Base-by-base conservation (phyloP, 2,329 filamentous ascomycete genomes). In the Calonectria pauciramosa region DNA sequence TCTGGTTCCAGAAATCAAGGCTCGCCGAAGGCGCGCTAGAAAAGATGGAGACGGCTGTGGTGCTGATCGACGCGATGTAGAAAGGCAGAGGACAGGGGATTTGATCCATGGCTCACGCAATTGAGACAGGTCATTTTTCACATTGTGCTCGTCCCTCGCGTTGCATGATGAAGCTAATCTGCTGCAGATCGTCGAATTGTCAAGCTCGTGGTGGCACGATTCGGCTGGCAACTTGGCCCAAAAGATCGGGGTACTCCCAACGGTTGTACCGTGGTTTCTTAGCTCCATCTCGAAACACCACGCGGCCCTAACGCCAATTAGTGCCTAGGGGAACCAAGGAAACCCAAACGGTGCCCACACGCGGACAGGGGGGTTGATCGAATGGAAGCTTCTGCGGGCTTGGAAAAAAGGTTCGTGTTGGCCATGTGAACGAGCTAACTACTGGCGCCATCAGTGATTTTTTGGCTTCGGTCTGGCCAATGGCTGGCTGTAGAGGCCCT, bases 321-420 rank as follows among this genome's bases (percentile, higher is more conserved):
- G 68, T 56, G 72, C 65, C 52, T 64, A 60, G 54, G 63, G 36
- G 38, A 68, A 34, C 36, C 68, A 80, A 72, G 63, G 69, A 74
- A 76, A 75, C 60, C 74, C 70, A 76, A 69, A 68, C 67, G 71
- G 74, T 79, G 68, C 67, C 77, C 74, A 77, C 71, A 66, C 68
- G 32, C 52, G 34, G 63, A 60, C 68, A 74, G 76, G 76, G 72
- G 63, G 38, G 34, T 68, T 70, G 67, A 68, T 69, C 51, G 51
- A 72, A 74, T 77, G 67, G 71, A 77, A 78, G 71, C 72, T 76
- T 74, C 71, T 51, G 68, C 41, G 64, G 65, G 54, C 71, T 69
- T 66, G 41, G 41, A 59, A 65, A 47, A 68, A 74, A 73, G 68
- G 51, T 60, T 72, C 60, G 59, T 60, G 68, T 71, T 68, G 72